Evolutionary conservation across 2,329 filamentous ascomycete species (phyloP).

Genomic region (Fusarium sp.): DNA sequence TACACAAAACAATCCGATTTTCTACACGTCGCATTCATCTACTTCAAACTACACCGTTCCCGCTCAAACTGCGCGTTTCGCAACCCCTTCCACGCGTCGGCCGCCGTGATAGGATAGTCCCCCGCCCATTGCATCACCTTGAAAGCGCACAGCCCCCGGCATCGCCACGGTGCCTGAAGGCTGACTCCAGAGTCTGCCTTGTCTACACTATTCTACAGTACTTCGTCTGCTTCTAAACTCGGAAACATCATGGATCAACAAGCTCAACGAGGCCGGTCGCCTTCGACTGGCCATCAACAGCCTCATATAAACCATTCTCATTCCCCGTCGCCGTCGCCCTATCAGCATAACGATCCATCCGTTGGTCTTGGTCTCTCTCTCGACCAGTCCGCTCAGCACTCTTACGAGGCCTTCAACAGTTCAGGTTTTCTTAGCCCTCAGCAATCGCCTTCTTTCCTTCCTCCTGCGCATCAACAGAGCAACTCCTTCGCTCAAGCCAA

Average conservation of each 20-base stretch:
- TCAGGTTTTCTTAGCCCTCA: constrained; percentile 62
- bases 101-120: constrained; percentile 42
- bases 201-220: constrained; percentile 6
- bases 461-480: constrained; percentile 42
- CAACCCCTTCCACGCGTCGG: constrained; percentile 43
- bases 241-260: constrained; percentile 54
- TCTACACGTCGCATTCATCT: constrained; percentile 33
- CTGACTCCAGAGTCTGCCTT: constrained; percentile 59
- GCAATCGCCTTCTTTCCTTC: constrained; percentile 49
- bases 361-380: constrained; percentile 67
- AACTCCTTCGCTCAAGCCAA: constrained; percentile 42
- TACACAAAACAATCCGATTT: constrained; percentile 16
- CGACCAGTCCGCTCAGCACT: constrained; percentile 56
- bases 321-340: constrained; percentile 69
- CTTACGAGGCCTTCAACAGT: constrained; percentile 53
- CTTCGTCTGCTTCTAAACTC: constrained; percentile 45
- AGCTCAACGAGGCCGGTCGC: constrained; percentile 64
- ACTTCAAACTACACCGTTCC: constrained; percentile 22
- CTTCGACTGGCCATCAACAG: constrained; percentile 65
- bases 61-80: constrained; percentile 31
- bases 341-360: constrained; percentile 57
- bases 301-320: constrained; percentile 75
- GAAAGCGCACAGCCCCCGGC: constrained; percentile 54
- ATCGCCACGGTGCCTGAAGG: constrained; percentile 55
- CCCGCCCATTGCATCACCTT: constrained; percentile 45